Percentiles rank a stretch among this genome's conserved stretches.
Conservation (phyloP, 192 early-diverging fungal genomes). For the Podila horticola region DNA sequence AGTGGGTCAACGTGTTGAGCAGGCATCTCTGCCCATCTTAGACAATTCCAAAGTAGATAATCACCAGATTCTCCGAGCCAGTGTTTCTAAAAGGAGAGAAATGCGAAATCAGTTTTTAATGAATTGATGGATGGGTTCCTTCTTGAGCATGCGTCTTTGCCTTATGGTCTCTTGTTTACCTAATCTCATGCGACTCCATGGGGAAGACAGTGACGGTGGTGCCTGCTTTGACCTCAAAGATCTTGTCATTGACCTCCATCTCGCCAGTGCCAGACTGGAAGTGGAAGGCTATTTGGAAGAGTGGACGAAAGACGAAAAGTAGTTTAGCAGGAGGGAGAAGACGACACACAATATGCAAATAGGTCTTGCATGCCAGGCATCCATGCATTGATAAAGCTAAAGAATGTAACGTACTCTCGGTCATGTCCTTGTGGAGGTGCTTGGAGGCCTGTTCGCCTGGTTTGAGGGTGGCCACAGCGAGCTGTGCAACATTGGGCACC, state of each 20-base stretch:
- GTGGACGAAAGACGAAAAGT: neutral
- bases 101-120: neutral
- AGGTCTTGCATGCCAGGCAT: neutral
- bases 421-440: constrained; percentile 52
- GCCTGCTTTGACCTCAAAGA: constrained; percentile 44
- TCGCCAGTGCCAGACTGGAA: constrained; percentile 48
- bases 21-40: neutral
- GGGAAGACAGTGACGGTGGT: constrained; percentile 51
- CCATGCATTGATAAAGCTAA: neutral
- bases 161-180: neutral
- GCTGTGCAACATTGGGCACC: constrained; percentile 48
- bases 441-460: constrained; percentile 45
- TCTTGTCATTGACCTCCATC: constrained; percentile 49
- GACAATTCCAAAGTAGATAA: constrained; percentile 54
- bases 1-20: too few relatives aligned
- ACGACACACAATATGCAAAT: too few relatives aligned
- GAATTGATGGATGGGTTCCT: neutral
- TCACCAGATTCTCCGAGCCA: constrained; percentile 37
- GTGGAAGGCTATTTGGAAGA: constrained; percentile 27
- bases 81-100: constrained; percentile 22
- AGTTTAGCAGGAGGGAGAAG: neutral
- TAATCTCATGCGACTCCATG: constrained; percentile 47
- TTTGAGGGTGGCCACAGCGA: constrained; percentile 49
- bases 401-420: constrained; percentile 34
- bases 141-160: neutral